Base-by-base conservation (phyloP, 2,329 filamentous ascomycete species). In the Pestalotiopsis sp. region DNA sequence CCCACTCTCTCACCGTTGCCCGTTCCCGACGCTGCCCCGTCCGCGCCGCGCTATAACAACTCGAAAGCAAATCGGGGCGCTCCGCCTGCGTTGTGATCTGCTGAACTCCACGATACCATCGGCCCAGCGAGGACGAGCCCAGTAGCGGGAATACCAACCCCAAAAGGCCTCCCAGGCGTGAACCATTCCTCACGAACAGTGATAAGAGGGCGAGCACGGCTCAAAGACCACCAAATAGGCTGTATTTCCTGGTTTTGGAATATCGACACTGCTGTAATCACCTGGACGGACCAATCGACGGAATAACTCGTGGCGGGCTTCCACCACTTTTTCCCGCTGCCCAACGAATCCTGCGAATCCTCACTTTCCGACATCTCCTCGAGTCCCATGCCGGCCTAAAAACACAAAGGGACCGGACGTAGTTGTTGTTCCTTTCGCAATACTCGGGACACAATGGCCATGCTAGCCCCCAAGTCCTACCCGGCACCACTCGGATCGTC, bases 401-500 rank as follows among this genome's bases (percentile, higher is more conserved):
- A 68, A 31, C 20, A 52, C 63, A 38, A 63, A 61, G 56, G 64
- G 66, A 68, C 27, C 61, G 59, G 38, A 31, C 31, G 31, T 41
- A 27, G 25, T 38, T 36, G 36, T 63, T 57, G 59, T 63, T 57
- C 65, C 49, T 59, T 17, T 69, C 23, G 36, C 36, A 58, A 58
- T 49, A 61, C 38, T 59, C 36, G 63, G 31, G 71, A 68, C 69
- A 78, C 72, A 68, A 94, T 94, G 92, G 90, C 92, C 76, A 93
- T 94, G 89, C 83, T 95, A 76, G 92, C 92, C 73, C 90, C 92
- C 70, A 94, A 94, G 79, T 84, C 91, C 58, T 94, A 91, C 77
- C 86, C 91, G 73, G 82, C 89, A 66, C 84, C 87, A 67, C 80
- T 90, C 74, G 82, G 80, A 72, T 81, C 83, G 59, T 81, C 82